phyloP scores from a whole-genome alignment of 352 stramenopile species.

The Globisporangium radiosum region DNA sequence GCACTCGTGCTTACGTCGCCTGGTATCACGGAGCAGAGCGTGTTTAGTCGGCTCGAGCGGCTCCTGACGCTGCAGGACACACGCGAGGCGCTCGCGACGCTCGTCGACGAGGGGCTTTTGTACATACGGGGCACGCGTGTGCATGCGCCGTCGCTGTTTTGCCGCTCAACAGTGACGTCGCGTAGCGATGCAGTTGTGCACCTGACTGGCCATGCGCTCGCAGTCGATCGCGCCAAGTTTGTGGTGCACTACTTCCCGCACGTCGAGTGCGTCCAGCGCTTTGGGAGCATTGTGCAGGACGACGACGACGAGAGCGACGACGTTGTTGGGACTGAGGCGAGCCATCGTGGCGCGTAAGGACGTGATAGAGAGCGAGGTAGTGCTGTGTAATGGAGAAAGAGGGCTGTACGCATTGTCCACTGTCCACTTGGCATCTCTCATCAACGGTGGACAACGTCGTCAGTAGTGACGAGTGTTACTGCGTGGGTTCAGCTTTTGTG shows the following conservation, averaged over 20 bases:
- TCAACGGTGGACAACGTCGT: too few relatives aligned
- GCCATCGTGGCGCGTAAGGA: too few relatives aligned
- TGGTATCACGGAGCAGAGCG: constrained; percentile 51
- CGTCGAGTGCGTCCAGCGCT: constrained; percentile 73
- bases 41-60: constrained; percentile 46
- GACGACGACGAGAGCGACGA: constrained; percentile 50
- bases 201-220: constrained; percentile 32
- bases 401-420: too few relatives aligned
- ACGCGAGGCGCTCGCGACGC: constrained; percentile 53
- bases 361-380: too few relatives aligned
- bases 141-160: constrained; percentile 23
- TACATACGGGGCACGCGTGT: constrained; percentile 40
- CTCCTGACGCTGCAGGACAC: constrained; percentile 70
- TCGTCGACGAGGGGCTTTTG: constrained; percentile 67
- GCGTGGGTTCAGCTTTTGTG: too few relatives aligned
- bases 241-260: constrained; percentile 72
- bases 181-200: constrained; percentile 24
- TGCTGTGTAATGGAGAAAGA: too few relatives aligned
- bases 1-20: constrained; percentile 42
- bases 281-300: constrained; percentile 70
- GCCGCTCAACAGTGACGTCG: neutral
- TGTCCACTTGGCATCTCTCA: too few relatives aligned
- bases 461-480: too few relatives aligned
- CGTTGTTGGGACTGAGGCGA: too few relatives aligned
- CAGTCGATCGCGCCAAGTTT: constrained; percentile 39